A percentile compares a stretch with the other conserved stretches of the same genome.
These are phyloP conservation scores for Dendrocalamus latiflorus DNA, from an alignment of 202 grass and related monocot genomes.

Conservation along the genomic window DNA sequence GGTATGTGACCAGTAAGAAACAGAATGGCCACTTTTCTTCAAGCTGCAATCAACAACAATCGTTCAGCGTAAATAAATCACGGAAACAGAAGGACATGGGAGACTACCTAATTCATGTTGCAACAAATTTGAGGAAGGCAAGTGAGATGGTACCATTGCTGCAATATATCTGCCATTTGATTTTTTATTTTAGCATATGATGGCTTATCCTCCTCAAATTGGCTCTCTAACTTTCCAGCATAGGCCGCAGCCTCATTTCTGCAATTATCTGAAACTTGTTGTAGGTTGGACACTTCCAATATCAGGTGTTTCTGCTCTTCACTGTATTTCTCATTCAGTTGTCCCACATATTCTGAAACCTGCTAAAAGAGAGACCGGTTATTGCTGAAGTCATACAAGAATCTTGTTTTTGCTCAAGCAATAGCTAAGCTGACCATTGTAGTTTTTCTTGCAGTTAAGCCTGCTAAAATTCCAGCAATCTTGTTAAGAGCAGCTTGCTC, in stretches of 20 bases:
- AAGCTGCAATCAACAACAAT: conserved; percentile 49
- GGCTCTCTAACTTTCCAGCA: conserved; percentile 41
- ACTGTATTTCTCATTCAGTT: conserved; percentile 45
- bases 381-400: conserved; percentile 6
- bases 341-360: conserved; percentile 50
- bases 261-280: conserved; percentile 45
- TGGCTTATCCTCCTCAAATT: conserved; percentile 37
- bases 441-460: conserved; percentile 47
- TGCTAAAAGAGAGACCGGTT: conserved; percentile 24
- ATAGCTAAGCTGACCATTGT: conserved; percentile 50
- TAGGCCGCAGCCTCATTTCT: conserved; percentile 34
- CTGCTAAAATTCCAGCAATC: conserved; percentile 61
- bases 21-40: conserved; percentile 40
- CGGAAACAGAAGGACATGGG: not conserved
- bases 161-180: conserved; percentile 44
- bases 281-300: conserved; percentile 45
- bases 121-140: conserved; percentile 16
- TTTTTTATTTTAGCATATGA: conserved; percentile 30
- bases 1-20: conserved; percentile 51
- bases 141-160: conserved; percentile 47
- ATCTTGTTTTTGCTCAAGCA: not conserved
- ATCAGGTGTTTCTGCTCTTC: conserved; percentile 43
- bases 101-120: conserved; percentile 7
- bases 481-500: conserved; percentile 56
- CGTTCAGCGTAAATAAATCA: conserved; percentile 18